A percentile compares a stretch with the other conserved stretches of the same genome.
These are phyloP conservation scores for Albugo candida DNA, from an alignment of 352 stramenopile genomes.

Conservation along the genomic window DNA sequence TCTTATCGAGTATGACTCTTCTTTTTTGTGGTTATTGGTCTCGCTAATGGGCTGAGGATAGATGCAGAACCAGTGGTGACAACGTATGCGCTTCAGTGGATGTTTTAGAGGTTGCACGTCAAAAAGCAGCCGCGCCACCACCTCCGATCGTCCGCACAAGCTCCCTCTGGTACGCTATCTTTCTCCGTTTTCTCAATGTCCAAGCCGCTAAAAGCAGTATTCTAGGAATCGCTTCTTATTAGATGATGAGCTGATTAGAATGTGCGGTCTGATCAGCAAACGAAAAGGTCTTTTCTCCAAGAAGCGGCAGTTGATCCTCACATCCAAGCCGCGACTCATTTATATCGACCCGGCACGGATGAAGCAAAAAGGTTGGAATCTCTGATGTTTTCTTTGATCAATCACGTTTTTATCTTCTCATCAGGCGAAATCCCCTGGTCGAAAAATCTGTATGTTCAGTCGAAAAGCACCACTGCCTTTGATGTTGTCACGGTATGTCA, in stretches of 20 bases:
- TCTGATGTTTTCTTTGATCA: not conserved
- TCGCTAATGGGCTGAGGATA: constrained; percentile 9
- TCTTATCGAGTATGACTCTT: constrained; percentile 26
- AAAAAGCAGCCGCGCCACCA: constrained; percentile 41
- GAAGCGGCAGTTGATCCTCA: constrained; percentile 74
- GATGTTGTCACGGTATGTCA: constrained; percentile 61
- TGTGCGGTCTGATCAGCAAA: constrained; percentile 73
- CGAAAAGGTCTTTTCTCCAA: constrained; percentile 79
- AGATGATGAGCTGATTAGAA: constrained; percentile 75
- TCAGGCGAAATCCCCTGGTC: constrained; percentile 72
- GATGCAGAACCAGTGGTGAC: not conserved
- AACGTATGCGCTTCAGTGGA: constrained; percentile 15
- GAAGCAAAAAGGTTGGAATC: constrained; percentile 49
- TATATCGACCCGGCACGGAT: constrained; percentile 83
- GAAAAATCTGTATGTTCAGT: constrained; percentile 63
- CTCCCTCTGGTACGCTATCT: constrained; percentile 31
- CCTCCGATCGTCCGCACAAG: constrained; percentile 44
- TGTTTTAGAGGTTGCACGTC: constrained; percentile 57
- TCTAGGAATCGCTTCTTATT: constrained; percentile 60
- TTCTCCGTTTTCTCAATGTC: not conserved
- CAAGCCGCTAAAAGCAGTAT: not conserved
- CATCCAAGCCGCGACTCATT: constrained; percentile 68
- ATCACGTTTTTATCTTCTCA: not conserved
- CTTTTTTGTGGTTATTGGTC: not conserved
- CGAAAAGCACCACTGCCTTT: constrained; percentile 67